A percentile compares a stretch with the other conserved stretches of the same genome.
Conservation (phyloP, 176 grass and related monocot genomes). For the Oryza australiensis region DNA sequence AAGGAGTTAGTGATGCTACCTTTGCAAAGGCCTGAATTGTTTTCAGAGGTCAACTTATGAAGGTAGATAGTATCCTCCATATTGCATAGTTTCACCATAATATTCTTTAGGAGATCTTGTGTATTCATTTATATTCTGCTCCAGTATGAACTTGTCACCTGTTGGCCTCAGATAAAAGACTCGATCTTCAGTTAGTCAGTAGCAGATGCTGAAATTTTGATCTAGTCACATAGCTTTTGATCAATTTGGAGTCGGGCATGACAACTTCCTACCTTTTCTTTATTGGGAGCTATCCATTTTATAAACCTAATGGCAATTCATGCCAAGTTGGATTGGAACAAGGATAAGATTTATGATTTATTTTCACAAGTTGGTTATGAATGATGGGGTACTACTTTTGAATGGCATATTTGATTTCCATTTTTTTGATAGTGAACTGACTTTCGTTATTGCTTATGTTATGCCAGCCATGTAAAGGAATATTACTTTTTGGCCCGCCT, state of each 20-base stretch:
- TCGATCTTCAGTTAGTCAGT: not conserved
- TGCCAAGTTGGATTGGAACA: constrained; percentile 6
- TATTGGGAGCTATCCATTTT: not conserved
- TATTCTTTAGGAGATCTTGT: constrained; percentile 13
- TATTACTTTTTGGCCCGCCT: constrained; percentile 96
- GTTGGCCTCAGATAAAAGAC: not conserved
- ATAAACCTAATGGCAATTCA: not conserved
- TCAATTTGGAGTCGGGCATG: not conserved
- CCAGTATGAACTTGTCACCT: not conserved
- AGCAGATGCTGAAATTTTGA: constrained; percentile 14
- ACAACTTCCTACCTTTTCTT: not conserved
- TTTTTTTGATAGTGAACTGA: constrained; percentile 6
- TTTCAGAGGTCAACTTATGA: constrained; percentile 93
- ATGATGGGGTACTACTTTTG: not conserved
- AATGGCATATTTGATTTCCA: constrained; percentile 7
- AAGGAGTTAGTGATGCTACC: constrained; percentile 99
- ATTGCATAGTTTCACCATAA: not conserved
- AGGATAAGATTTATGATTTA: not conserved
- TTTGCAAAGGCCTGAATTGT: constrained; percentile 96
- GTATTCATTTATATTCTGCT: not conserved
- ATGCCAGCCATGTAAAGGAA: constrained; percentile 87
- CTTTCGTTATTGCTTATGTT: not conserved
- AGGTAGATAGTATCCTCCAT: constrained; percentile 44
- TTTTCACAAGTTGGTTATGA: constrained; percentile 4
- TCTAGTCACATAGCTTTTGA: not conserved